A percentile compares a stretch with the other conserved stretches of the same genome.
These are phyloP conservation scores for Clarireedia monteithiana DNA, from an alignment of 2,329 filamentous ascomycete species.

Conservation along the genomic window DNA sequence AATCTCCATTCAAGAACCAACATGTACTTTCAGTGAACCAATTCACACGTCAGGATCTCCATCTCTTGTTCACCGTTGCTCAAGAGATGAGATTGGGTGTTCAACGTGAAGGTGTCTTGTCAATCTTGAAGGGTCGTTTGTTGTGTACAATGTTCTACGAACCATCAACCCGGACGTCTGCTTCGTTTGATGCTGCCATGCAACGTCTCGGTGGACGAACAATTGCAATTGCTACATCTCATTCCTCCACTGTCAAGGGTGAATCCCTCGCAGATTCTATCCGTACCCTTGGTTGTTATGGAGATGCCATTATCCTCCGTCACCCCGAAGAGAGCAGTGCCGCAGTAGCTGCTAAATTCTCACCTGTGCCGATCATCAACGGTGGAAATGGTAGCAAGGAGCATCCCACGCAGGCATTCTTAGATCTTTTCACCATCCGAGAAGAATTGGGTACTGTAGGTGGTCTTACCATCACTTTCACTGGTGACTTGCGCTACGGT, in stretches of 20 bases:
- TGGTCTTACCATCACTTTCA: slow-evolving; percentile 91
- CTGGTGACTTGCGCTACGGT: slow-evolving; percentile 87
- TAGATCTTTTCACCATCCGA: slow-evolving; percentile 96
- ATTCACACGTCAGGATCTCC: slow-evolving; percentile 80
- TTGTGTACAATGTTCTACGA: slow-evolving; percentile 96
- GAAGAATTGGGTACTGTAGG: slow-evolving; percentile 95
- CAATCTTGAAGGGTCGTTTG: slow-evolving; percentile 77
- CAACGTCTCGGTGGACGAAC: slow-evolving; percentile 90
- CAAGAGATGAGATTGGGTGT: slow-evolving; percentile 97
- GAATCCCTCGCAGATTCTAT: slow-evolving; percentile 91
- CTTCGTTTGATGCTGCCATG: slow-evolving; percentile 97
- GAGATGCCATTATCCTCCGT: slow-evolving; percentile 90
- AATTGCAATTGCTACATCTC: slow-evolving; percentile 70
- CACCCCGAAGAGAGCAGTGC: slow-evolving; percentile 80
- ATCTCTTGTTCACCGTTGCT: slow-evolving; percentile 90
- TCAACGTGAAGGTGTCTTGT: slow-evolving; percentile 82
- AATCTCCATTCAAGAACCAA: slow-evolving; percentile 80
- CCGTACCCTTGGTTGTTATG: slow-evolving; percentile 88
- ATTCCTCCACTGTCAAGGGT: slow-evolving; percentile 89
- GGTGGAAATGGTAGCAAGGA: slow-evolving; percentile 93
- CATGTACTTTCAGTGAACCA: slow-evolving; percentile 90
- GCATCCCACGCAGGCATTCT: slow-evolving; percentile 94
- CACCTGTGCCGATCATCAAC: slow-evolving; percentile 89
- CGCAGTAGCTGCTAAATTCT: slow-evolving; percentile 77
- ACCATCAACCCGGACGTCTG: slow-evolving; percentile 89